phyloP scores from a whole-genome alignment of 1,284 basidiomycete genomes.

The Cerioporus squamosus region DNA sequence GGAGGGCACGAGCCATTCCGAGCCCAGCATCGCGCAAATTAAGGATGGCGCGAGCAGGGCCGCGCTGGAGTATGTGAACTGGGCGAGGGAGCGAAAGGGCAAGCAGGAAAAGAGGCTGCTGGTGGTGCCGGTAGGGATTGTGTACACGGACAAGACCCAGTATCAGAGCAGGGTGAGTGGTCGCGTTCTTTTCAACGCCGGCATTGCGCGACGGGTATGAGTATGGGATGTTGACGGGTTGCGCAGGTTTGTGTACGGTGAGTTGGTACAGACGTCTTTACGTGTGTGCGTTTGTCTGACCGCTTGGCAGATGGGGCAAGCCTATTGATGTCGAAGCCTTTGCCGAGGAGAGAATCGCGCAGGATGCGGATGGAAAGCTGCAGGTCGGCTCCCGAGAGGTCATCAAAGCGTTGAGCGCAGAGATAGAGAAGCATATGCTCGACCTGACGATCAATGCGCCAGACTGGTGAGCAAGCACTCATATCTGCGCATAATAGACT shows the following conservation, averaged over 20 bases:
- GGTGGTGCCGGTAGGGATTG: constrained; percentile 85
- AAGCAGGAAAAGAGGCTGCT: constrained; percentile 35
- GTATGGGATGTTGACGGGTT: neutral
- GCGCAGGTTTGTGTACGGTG: constrained; percentile 20
- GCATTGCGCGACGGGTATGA: neutral
- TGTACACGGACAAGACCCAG: constrained; percentile 92
- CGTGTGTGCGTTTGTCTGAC: neutral
- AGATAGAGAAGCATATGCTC: constrained; percentile 71
- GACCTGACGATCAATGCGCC: constrained; percentile 88
- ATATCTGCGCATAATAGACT: neutral
- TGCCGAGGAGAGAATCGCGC: constrained; percentile 73
- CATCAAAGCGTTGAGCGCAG: constrained; percentile 80
- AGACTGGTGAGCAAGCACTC: constrained; percentile 71
- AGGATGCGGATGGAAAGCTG: constrained; percentile 24
- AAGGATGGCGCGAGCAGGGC: constrained; percentile 97
- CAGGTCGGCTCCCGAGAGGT: constrained; percentile 72
- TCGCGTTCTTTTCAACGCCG: neutral
- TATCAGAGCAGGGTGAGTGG: constrained; percentile 79
- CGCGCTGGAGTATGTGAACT: constrained; percentile 88
- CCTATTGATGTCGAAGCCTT: constrained; percentile 80
- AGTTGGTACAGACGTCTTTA: neutral
- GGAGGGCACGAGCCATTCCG: constrained; percentile 90
- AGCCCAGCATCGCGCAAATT: constrained; percentile 88
- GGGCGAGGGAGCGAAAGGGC: constrained; percentile 57
- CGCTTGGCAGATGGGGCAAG: constrained; percentile 66